These are phyloP conservation scores for Linnemannia hyalina DNA, from an alignment of 192 early-diverging fungal genomes.

Conservation along the genomic window DNA sequence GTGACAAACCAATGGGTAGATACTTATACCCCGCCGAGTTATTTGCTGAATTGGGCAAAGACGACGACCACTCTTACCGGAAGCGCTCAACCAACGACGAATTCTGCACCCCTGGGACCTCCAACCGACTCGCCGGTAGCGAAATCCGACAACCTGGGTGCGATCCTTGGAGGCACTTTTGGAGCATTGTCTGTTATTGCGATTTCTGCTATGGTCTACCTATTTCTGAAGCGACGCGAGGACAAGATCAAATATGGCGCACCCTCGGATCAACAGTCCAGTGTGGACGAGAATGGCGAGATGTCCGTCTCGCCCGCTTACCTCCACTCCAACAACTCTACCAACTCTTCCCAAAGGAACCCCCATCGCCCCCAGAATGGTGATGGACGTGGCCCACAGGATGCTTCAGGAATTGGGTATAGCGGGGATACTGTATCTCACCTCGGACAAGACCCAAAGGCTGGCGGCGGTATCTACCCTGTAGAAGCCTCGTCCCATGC, in stretches of 20 bases:
- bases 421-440: neutral
- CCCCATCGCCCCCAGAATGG: neutral
- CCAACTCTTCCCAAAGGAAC: neutral
- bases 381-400: neutral
- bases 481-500: neutral
- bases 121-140: neutral
- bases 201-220: slow-evolving; percentile 8
- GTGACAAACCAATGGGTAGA: slow-evolving; percentile 10
- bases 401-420: neutral
- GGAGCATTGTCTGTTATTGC: slow-evolving; percentile 34
- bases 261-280: slow-evolving; percentile 8
- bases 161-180: slow-evolving; percentile 44
- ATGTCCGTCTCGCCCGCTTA: neutral
- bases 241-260: slow-evolving; percentile 7
- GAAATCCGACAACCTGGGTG: slow-evolving; percentile 27
- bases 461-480: neutral
- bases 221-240: slow-evolving; percentile 18
- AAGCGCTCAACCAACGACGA: neutral
- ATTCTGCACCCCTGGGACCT: neutral
- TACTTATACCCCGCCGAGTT: slow-evolving; percentile 26
- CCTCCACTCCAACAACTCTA: neutral
- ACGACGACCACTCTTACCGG: neutral
- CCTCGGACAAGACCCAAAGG: neutral
- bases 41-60: slow-evolving; percentile 13
- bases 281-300: neutral